phyloP scores from a whole-genome alignment of 1,139 yeast species.

The Yamadazyma conglobata region DNA sequence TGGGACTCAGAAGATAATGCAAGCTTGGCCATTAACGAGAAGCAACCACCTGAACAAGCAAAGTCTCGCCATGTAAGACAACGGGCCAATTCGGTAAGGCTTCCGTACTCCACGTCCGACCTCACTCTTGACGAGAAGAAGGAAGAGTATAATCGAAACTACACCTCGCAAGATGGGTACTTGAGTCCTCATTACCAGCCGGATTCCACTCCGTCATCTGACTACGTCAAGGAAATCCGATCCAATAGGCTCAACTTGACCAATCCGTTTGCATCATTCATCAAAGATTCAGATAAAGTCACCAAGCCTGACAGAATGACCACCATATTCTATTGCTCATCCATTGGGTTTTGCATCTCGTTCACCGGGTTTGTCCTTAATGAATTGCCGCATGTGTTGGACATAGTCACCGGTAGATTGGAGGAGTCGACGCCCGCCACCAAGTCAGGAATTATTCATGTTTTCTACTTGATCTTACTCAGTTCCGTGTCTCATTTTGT shows the following conservation, averaged over 20 bases:
- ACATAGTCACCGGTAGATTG: constrained; percentile 12
- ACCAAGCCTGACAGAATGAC: constrained; percentile 39
- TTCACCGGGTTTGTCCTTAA: constrained; percentile 29
- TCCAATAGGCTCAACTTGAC: constrained; percentile 16
- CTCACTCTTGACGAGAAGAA: constrained; percentile 25
- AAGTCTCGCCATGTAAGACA: constrained; percentile 20
- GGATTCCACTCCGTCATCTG: constrained; percentile 1
- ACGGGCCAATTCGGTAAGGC: constrained; percentile 22
- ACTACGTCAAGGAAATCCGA: constrained; percentile 17
- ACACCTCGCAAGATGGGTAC: background rate
- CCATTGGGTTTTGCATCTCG: constrained; percentile 32
- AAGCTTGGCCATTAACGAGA: constrained; percentile 26
- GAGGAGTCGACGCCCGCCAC: constrained; percentile 19
- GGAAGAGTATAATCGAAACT: constrained; percentile 10
- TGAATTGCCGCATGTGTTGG: constrained; percentile 24
- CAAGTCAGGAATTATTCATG: constrained; percentile 19
- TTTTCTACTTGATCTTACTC: constrained; percentile 24
- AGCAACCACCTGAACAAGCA: constrained; percentile 4
- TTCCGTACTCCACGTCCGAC: constrained; percentile 38
- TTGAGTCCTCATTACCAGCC: background rate
- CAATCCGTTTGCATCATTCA: constrained; percentile 23
- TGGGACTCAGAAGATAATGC: constrained; percentile 31
- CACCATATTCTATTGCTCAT: constrained; percentile 35
- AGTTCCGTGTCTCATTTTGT: constrained; percentile 35
- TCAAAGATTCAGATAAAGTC: constrained; percentile 17